Base-by-base conservation (phyloP, 1,284 basidiomycete species). In the Rhodotorula mucilaginosa region DNA sequence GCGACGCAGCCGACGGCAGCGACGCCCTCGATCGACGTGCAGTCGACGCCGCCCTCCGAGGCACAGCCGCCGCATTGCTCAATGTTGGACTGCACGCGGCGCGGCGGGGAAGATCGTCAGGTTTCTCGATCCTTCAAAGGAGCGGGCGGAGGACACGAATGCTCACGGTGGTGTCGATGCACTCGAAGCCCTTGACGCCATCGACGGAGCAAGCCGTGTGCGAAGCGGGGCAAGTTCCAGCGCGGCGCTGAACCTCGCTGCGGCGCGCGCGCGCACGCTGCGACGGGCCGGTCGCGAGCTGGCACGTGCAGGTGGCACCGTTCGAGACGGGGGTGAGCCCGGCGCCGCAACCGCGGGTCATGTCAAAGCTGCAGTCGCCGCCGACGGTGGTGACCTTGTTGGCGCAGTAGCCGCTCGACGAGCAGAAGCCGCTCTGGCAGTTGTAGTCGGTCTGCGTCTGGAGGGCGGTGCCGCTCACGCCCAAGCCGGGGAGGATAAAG, bases 1-100 rank as follows among this genome's bases (percentile, higher is more conserved):
- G 51, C 58, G 21, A 60, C 47, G 52, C 70, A 64, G 66, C 49
- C 65, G 31, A 63, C 69, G 18, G 72, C 67, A 5, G n/a, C 57
- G 15, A 73, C 76, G 44, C 69, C 68, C 12, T 49, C 29, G 62
- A 77, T 47, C 3, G 64, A 46, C 10, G 76, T 76, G 75, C 77
- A 76, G 68, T 78, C 77, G n/a, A 69, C 67, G 12, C 76, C 74
- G n/a, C 65, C 62, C 1, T 23, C 13, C 21, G 65, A 54, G 19
- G 71, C 65, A 64, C 71, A 68, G 34, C 48, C 76, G 34, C 72
- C 72, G 63, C 69, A 74, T 39, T 71, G 67, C 61, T 69, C 72
- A 23, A 71, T 49, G 61, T 68, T 69, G 51, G 61, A 29, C 64
- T 67, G 59, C 19, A 15, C 1, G 13, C 0, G 21, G 34, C 19